These are phyloP conservation scores for Aspergillus arachidicola DNA, from an alignment of 2,329 filamentous ascomycete species.

Conservation along the genomic window DNA sequence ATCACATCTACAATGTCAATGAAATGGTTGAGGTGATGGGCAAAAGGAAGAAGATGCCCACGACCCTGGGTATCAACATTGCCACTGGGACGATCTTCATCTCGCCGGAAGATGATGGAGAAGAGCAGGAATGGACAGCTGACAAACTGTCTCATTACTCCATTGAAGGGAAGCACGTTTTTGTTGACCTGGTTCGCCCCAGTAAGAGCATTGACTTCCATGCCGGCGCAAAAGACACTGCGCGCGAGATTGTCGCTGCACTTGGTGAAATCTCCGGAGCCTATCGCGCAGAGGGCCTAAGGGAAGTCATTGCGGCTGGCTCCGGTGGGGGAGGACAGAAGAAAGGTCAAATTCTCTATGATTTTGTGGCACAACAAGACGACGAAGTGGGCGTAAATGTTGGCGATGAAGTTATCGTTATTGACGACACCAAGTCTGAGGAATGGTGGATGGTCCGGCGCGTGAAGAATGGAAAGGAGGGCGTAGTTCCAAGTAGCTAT, in stretches of 20 bases:
- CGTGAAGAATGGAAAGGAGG: constrained; percentile 88
- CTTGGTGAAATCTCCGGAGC: constrained; percentile 89
- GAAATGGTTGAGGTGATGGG: constrained; percentile 98
- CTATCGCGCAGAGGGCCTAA: constrained; percentile 74
- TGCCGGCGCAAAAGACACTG: constrained; percentile 94
- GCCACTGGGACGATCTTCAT: constrained; percentile 87
- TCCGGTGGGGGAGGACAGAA: constrained; percentile 65
- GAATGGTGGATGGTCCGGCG: constrained; percentile 98
- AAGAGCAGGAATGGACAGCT: constrained; percentile 88
- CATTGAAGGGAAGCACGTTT: constrained; percentile 96
- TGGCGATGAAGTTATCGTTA: constrained; percentile 85
- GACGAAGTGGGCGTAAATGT: constrained; percentile 92
- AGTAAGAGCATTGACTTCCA: constrained; percentile 97
- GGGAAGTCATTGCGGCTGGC: constrained; percentile 82
- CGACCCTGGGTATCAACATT: constrained; percentile 91
- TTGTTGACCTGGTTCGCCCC: constrained; percentile 86
- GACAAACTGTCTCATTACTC: constrained; percentile 98
- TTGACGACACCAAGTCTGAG: constrained; percentile 90
- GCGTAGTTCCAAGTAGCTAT: constrained; percentile 95
- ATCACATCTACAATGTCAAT: constrained; percentile 94
- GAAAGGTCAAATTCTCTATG: constrained; percentile 85
- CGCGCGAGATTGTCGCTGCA: constrained; percentile 85
- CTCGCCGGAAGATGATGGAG: constrained; percentile 81
- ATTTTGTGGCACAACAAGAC: constrained; percentile 94
- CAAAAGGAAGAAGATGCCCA: constrained; percentile 97